A percentile compares a stretch with the other conserved stretches of the same genome.
phyloP scores from a whole-genome alignment of 2,329 filamentous ascomycete genomes.

The Penicillium sp. region DNA sequence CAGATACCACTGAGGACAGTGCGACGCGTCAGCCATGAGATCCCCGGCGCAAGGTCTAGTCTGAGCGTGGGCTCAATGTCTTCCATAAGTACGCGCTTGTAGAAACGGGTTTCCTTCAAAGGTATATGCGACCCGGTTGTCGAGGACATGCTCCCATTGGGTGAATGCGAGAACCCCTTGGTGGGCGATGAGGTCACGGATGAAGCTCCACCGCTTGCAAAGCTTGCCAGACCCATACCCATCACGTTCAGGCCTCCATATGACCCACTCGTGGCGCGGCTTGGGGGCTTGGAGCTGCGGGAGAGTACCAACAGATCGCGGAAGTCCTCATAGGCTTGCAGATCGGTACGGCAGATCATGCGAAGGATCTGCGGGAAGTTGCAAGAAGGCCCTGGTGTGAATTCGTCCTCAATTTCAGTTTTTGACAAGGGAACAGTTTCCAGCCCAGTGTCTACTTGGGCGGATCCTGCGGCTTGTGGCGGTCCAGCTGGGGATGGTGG shows the following conservation, averaged over 20 bases:
- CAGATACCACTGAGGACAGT: constrained; percentile 81
- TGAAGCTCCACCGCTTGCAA: constrained; percentile 47
- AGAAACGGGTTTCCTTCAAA: constrained; percentile 90
- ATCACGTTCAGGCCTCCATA: constrained; percentile 65
- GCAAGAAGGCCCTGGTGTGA: constrained; percentile 63
- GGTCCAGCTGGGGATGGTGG: constrained; percentile 77
- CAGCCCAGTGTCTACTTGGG: constrained; percentile 62
- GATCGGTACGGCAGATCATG: constrained; percentile 79
- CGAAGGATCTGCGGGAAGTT: constrained; percentile 83
- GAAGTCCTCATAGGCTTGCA: constrained; percentile 83
- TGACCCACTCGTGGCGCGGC: constrained; percentile 71
- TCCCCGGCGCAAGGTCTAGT: constrained; percentile 82
- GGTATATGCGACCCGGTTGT: constrained; percentile 51
- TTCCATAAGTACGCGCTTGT: constrained; percentile 83
- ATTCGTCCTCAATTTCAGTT: constrained; percentile 51
- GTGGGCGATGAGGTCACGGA: constrained; percentile 62
- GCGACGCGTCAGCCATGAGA: constrained; percentile 90
- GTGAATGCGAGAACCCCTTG: constrained; percentile 61
- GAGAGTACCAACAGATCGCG: constrained; percentile 71
- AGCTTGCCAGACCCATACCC: constrained; percentile 56
- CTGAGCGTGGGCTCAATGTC: constrained; percentile 94
- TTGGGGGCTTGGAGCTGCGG: constrained; percentile 61
- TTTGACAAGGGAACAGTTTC: constrained; percentile 53
- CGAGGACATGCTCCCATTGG: constrained; percentile 44
- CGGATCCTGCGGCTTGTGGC: constrained; percentile 55